These are phyloP conservation scores for Colletotrichum sp. DNA, from an alignment of 2,329 filamentous ascomycete genomes.

Conservation along the genomic window DNA sequence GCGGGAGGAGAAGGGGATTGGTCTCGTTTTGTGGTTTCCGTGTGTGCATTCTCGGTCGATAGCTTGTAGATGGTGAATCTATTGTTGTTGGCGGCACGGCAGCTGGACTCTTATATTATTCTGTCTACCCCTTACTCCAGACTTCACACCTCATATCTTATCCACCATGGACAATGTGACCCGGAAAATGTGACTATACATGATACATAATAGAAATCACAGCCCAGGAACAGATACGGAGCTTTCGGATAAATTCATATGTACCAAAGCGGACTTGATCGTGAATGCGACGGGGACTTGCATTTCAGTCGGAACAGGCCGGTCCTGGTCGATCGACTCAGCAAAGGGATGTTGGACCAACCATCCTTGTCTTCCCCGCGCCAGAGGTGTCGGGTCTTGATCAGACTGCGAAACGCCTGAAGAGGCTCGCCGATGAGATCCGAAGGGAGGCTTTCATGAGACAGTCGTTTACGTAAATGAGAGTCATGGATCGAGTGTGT, in stretches of 20 bases:
- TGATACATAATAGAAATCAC: background rate
- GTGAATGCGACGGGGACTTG: background rate
- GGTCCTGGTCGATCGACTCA: background rate
- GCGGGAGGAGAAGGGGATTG: background rate
- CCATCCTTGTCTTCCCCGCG: background rate
- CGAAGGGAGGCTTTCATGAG: slow-evolving; percentile 21
- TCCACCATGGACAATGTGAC: background rate
- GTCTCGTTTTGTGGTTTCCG: background rate
- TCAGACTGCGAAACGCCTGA: background rate
- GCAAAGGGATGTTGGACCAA: background rate
- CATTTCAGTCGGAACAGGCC: background rate
- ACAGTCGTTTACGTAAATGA: slow-evolving; percentile 26
- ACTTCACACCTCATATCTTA: background rate
- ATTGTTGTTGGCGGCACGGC: background rate
- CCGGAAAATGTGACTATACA: background rate
- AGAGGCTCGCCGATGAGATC: background rate
- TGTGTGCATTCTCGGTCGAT: background rate
- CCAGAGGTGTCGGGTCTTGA: background rate
- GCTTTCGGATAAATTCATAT: background rate
- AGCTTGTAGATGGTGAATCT: background rate
- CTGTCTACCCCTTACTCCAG: background rate
- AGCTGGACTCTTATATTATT: slow-evolving; percentile 22
- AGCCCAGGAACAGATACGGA: background rate
- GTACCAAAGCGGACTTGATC: background rate
- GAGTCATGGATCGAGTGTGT: background rate